Evolutionary conservation across 345 rosid genomes (phyloP), one percentile per base, ranked within the genome.

Genomic region (Citrus australasica): DNA sequence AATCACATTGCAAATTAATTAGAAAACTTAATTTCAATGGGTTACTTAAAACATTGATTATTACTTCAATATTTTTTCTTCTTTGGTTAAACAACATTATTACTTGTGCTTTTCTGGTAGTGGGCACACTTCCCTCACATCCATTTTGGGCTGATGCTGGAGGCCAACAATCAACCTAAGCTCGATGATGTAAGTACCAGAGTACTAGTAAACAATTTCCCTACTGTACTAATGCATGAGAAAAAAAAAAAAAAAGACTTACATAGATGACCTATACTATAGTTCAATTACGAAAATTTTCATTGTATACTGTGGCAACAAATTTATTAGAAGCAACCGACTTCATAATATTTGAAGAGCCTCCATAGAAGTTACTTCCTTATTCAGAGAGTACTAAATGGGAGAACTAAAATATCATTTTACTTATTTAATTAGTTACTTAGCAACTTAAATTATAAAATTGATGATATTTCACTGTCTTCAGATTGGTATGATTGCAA

Each of bases 111-210:
- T 40, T 38, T 33, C 74, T 74, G 33, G 55, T 58, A 96, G 99
- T 96, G 99, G 99, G 97, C 98, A 75, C 98, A 94, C 81, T 94
- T 89, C 77, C 97, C 98, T 81, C 98, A 91, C 78, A 94, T 91
- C 77, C 97, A 94, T 79, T 91, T 92, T 59, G 95, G 97, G 67
- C 77, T 94, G 85, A 92, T 87, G 94, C 77, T 93, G 88, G 97
- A 91, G 85, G 84, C 88, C 83, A 90, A 81, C 90, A 89, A 86
- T 78, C 92, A 94, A 76, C 71, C 91, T 59, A 89, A 91, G 85
- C 38, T 83, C 79, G 90, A 87, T 63, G 82, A 61, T 59, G 91
- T 89, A 85, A 89, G 91, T 81, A 25, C 19, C 75, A 35, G 9
- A 32, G 14, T n/a, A 9, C 4, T 42, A 24, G 21, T 65, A 46